phyloP scores from a whole-genome alignment of 768 basidiomycete genomes.

The Russula sp. region DNA sequence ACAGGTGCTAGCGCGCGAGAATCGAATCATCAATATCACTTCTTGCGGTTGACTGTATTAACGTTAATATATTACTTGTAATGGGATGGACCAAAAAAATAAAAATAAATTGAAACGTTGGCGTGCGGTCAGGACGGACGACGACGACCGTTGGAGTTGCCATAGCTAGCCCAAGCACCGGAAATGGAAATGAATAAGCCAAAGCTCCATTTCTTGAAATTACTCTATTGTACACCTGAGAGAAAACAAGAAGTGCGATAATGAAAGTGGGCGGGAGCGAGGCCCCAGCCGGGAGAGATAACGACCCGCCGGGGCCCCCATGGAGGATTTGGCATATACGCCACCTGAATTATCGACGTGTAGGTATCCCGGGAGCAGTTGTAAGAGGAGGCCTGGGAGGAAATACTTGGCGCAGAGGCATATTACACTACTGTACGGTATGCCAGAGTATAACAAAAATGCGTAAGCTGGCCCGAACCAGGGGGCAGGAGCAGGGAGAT shows the following conservation, averaged over 20 bases:
- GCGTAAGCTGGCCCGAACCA: conserved; percentile 5
- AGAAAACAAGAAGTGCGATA: conserved; percentile 18
- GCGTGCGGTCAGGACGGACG: neutral
- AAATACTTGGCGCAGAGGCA: conserved; percentile 18
- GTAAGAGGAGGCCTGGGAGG: neutral
- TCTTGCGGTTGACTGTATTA: neutral
- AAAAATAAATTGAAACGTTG: neutral
- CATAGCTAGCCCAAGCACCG: neutral
- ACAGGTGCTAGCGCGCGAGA: conserved; percentile 9
- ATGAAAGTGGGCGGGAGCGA: neutral
- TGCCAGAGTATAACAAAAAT: conserved; percentile 25
- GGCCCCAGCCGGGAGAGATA: neutral
- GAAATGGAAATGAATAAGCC: conserved; percentile 6
- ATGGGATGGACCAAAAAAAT: neutral
- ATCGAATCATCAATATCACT: conserved; percentile 16
- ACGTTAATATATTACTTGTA: neutral
- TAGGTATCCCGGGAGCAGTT: neutral
- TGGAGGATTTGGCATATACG: conserved; percentile 3
- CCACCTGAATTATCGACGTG: neutral
- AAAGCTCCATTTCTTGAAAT: conserved; percentile 14
- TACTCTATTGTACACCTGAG: conserved; percentile 24
- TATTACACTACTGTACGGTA: conserved; percentile 31
- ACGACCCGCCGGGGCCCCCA: neutral
- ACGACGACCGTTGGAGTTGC: neutral
- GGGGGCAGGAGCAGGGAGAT: conserved; percentile 7